Evolutionary conservation across 1,284 basidiomycete species (phyloP).

Genomic region (Heterobasidion occidentale): DNA sequence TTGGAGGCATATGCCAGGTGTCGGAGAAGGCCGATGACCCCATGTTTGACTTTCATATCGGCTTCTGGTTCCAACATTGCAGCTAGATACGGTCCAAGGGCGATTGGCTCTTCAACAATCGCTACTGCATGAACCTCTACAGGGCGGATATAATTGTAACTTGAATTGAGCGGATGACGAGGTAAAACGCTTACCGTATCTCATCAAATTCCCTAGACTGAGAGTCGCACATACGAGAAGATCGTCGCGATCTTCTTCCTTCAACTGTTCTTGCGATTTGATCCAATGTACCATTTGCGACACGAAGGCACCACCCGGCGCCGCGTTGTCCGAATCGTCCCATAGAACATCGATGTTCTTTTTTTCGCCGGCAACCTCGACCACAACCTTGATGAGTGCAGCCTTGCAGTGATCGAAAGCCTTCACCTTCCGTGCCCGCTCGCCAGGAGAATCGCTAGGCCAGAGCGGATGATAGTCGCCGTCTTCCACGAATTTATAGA

Average conservation of each 20-base stretch:
- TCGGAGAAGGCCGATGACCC: conserved; percentile 75
- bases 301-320: conserved; percentile 67
- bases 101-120: conserved; percentile 44
- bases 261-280: conserved; percentile 33
- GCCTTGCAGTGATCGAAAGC: conserved; percentile 78
- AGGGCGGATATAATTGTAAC: neutral
- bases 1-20: conserved; percentile 72
- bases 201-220: conserved; percentile 74
- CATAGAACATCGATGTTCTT: conserved; percentile 70
- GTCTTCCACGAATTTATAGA: conserved; percentile 67
- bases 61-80: conserved; percentile 29
- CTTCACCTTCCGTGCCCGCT: conserved; percentile 47
- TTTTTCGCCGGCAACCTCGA: conserved; percentile 80
- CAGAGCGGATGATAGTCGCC: conserved; percentile 62
- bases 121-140: conserved; percentile 60
- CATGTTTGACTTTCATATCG: conserved; percentile 81
- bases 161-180: neutral
- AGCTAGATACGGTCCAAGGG: conserved; percentile 36
- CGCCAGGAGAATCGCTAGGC: conserved; percentile 27
- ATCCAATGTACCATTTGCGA: conserved; percentile 75
- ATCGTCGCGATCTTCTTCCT: conserved; percentile 51
- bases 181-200: conserved; percentile 48
- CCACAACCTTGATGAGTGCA: conserved; percentile 75
- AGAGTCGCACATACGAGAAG: conserved; percentile 78
- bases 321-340: conserved; percentile 47